A percentile compares a stretch with the other conserved stretches of the same genome.
These are phyloP conservation scores for Centaurea solstitialis DNA, from an alignment of 129 eudicot species.

Conservation along the genomic window DNA sequence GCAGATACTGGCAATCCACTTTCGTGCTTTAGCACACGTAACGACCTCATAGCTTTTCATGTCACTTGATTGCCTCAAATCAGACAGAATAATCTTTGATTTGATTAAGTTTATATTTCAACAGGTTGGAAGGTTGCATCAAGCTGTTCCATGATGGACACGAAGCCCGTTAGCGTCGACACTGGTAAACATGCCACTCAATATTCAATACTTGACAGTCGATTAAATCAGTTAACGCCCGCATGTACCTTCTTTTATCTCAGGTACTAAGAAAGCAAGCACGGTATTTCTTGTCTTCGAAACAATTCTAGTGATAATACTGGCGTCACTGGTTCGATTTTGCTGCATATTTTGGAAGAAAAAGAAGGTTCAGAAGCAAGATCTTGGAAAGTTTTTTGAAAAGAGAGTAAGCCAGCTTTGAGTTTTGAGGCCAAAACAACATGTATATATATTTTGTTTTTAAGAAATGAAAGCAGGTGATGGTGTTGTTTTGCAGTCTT, in stretches of 20 bases:
- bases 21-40: conserved; percentile 76
- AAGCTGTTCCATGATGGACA: conserved; percentile 62
- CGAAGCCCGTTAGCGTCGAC: conserved; percentile 52
- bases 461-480: background rate
- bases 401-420: conserved; percentile 66
- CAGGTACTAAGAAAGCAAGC: conserved; percentile 77
- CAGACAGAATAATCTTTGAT: background rate
- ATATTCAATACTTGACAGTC: background rate
- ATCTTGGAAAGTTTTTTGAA: conserved; percentile 78
- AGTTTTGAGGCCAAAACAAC: background rate
- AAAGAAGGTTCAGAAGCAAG: conserved; percentile 73
- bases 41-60: conserved; percentile 16
- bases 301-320: conserved; percentile 56
- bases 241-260: background rate
- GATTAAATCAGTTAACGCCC: background rate
- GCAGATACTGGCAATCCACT: conserved; percentile 85
- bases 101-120: background rate
- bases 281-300: conserved; percentile 66
- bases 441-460: background rate
- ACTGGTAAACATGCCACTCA: conserved; percentile 45
- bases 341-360: conserved; percentile 91
- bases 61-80: background rate
- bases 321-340: conserved; percentile 59
- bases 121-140: conserved; percentile 73
- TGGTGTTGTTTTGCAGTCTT: conserved; percentile 50